These are phyloP conservation scores for Pleomassaria siparia DNA, from an alignment of 2,329 filamentous ascomycete species.

Conservation along the genomic window DNA sequence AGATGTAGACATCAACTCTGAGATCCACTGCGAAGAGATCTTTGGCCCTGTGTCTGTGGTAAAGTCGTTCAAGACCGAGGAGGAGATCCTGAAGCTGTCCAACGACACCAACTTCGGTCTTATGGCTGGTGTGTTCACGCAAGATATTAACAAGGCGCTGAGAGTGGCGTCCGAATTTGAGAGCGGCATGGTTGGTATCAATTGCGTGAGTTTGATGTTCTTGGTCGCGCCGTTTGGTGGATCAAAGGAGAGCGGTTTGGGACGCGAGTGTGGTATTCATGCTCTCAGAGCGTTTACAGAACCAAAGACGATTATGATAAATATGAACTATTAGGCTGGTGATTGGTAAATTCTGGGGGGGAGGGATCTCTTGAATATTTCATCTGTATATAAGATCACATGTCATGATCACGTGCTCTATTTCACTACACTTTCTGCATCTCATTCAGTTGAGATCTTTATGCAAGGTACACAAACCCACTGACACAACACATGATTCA, in stretches of 20 bases:
- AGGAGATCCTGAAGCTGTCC: constrained; percentile 41
- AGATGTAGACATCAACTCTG: constrained; percentile 33
- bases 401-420: no score
- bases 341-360: not conserved
- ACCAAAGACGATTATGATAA: constrained; percentile 54
- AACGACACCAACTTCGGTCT: constrained; percentile 45
- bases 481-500: no score
- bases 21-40: constrained; percentile 43
- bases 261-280: constrained; percentile 53
- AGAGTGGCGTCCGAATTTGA: constrained; percentile 38
- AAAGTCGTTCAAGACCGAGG: constrained; percentile 41
- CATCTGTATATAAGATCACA: not conserved
- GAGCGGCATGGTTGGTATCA: constrained; percentile 38
- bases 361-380: not conserved
- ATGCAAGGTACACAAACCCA: no score
- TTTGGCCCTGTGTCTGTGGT: constrained; percentile 43
- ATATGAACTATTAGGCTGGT: constrained; percentile 36
- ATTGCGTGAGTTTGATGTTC: constrained; percentile 39
- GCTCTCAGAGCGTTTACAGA: constrained; percentile 53
- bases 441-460: not conserved
- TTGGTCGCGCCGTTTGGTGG: constrained; percentile 53
- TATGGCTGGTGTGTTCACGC: constrained; percentile 43
- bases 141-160: constrained; percentile 42
- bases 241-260: constrained; percentile 53
- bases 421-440: not conserved